These are phyloP conservation scores for Globisporangium emineosum DNA, from an alignment of 352 stramenopile species.

Conservation along the genomic window DNA sequence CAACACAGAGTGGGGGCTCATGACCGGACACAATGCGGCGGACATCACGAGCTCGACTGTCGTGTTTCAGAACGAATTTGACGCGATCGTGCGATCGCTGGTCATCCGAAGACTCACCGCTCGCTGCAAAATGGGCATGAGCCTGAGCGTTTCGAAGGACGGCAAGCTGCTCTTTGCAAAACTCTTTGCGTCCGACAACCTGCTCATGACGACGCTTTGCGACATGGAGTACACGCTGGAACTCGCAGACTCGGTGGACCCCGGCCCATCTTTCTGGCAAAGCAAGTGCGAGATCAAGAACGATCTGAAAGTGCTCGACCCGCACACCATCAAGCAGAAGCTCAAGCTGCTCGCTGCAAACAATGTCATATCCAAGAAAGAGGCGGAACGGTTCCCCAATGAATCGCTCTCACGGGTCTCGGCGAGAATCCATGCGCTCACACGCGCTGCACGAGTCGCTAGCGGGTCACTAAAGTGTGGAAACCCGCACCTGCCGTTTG, in stretches of 20 bases:
- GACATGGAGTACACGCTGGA: conserved; percentile 52
- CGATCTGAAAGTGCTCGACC: conserved; percentile 46
- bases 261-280: conserved; percentile 42
- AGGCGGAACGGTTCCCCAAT: conserved; percentile 36
- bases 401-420: conserved; percentile 45
- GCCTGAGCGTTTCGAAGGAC: conserved; percentile 45
- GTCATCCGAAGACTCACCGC: conserved; percentile 45
- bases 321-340: conserved; percentile 48
- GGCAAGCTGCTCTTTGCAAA: conserved; percentile 43
- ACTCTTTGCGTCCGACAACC: conserved; percentile 57
- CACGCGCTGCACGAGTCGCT: conserved; percentile 27
- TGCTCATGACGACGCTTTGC: conserved; percentile 57
- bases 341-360: conserved; percentile 39
- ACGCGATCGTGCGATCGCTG: conserved; percentile 55
- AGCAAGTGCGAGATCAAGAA: conserved; percentile 39
- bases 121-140: conserved; percentile 59
- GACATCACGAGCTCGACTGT: conserved; percentile 7
- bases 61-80: conserved; percentile 46
- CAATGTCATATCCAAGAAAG: conserved; percentile 32
- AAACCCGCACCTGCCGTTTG: conserved; percentile 34
- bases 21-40: conserved; percentile 12
- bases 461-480: conserved; percentile 19
- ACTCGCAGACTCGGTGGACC: conserved; percentile 57
- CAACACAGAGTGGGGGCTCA: conserved; percentile 23
- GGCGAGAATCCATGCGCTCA: conserved; percentile 45